Evolutionary conservation across 805 yeast species (phyloP), one percentile per base, ranked within the genome.

Genomic region (Clavispora asparagi): DNA sequence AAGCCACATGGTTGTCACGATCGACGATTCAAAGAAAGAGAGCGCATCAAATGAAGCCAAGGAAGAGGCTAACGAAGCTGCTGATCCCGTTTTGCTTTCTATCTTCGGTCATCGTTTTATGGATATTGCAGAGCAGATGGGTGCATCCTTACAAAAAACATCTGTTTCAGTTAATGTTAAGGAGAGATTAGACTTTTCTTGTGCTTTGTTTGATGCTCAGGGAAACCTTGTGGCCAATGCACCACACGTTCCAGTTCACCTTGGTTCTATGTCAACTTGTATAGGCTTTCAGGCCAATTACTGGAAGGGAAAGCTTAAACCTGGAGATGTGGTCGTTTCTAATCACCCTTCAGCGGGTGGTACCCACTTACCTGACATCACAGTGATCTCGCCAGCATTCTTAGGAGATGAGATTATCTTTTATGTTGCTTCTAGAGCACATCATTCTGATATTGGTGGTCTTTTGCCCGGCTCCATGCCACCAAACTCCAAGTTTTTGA

Each of bases 391-490:
- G 0, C 98, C 98, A 0, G 90, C 91, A 1, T 85, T 88, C 59
- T 72, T 73, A 27, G 49, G 55, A 17, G 50, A 57, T 25, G 73
- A 68, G 19, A 77, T 71, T 7, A 78, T 89, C 26, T 91, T 91
- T 62, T 91, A 88, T 73, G 90, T 88, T 12, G 98, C 97, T 0
- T 84, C 96, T 0, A 75, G 98, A 53, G 97, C 97, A 2, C 98
- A 91, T 66, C 98, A 92, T 67, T 91, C 97, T 6, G 98, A 91
- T 64, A 91, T 92, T 59, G 97, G 98, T 14, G 95, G 96, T 12
- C 79, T 85, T 47, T 67, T 88, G 31, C 96, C 97, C 0, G 97
- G 97, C 1, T 85, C 95, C 0, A 89, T 91, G 90, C 97, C 97
- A 13, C 96, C 97, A 9, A 82, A 85, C 59, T 88, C 97, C 2